Evolutionary conservation across 2,329 filamentous ascomycete genomes (phyloP).

Genomic region (Hymenoscyphus occultus): DNA sequence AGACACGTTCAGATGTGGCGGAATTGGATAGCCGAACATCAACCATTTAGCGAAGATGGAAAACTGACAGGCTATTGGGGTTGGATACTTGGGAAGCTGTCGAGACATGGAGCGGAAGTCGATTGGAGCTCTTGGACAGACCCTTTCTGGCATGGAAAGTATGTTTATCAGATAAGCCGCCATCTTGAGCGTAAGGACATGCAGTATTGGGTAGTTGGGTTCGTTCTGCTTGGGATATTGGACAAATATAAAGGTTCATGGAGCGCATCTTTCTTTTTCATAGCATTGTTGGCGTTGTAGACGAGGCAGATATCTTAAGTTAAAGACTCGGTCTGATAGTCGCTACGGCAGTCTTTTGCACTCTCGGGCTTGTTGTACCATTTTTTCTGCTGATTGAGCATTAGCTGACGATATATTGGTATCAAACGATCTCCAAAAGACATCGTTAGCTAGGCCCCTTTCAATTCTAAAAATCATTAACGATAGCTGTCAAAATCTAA

Average conservation of each 20-base stretch:
- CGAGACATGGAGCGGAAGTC: constrained; percentile 10
- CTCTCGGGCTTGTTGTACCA: too few relatives aligned
- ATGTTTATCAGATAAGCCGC: background rate
- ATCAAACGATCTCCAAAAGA: too few relatives aligned
- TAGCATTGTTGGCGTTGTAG: background rate
- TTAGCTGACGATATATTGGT: too few relatives aligned
- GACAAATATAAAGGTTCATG: background rate
- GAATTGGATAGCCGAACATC: constrained; percentile 17
- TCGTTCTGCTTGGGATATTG: background rate
- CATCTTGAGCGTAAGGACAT: background rate
- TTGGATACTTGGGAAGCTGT: constrained; percentile 19
- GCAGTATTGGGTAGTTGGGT: background rate
- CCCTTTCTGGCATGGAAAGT: background rate
- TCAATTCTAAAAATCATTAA: too few relatives aligned
- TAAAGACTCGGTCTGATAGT: too few relatives aligned
- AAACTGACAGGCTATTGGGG: constrained; percentile 20
- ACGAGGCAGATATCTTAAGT: too few relatives aligned
- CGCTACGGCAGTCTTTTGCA: too few relatives aligned
- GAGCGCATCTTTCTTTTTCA: background rate
- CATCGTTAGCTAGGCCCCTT: too few relatives aligned
- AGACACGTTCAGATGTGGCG: constrained; percentile 19
- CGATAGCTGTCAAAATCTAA: too few relatives aligned
- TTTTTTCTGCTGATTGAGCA: too few relatives aligned
- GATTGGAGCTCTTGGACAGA: constrained; percentile 21
- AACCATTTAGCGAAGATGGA: constrained; percentile 17